Evolutionary conservation across 345 rosid genomes (phyloP), one percentile per base, ranked within the genome.

Genomic region (Rhodamnia rubescens): DNA sequence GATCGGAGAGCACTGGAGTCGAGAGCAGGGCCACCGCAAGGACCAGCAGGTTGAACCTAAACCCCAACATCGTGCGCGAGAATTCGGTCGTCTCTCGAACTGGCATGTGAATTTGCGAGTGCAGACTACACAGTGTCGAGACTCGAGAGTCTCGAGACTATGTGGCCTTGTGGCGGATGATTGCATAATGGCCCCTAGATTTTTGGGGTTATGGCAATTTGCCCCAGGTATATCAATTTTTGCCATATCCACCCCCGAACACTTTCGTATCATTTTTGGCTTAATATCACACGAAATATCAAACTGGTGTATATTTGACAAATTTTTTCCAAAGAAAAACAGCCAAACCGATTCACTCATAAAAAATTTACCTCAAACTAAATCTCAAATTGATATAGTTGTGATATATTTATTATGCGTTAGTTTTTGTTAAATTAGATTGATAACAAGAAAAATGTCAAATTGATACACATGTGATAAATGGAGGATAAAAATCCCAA

Each of bases 1-100:
- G 95, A 93, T 96, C 98, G 90, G 97, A 95, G 89, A 91, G 91
- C 6, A 85, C 95, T 22, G 97, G 93, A 52, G 97, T 83, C 12
- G 92, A 86, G 20, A 97, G 89, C 44, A 92, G 7, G 40, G 90
- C 75, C 58, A 94, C 55, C 18, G 93, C 47, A 20, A 94, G 85
- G 54, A 89, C 84, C 55, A 96, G 83, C 47, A 93, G 85, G 86
- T 83, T 88, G n/a, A 91, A 82, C 75, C 88, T 86, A 64, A 81
- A 82, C 90, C 90, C 90, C 95, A 92, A 92, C 87, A 11, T 80
- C 42, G 6, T 27, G 83, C 22, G 83, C 78, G 78, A 69, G 47
- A 2, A 40, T 1, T 1, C 7, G 47, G 32, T 32, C 78, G 78
- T 2, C 24, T 16, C 47, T 16, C 44, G 2, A 2, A 32, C 78